Percentiles rank a stretch among this genome's conserved stretches.
These are phyloP conservation scores for Dipodascopsis tothii DNA, from an alignment of 805 yeast species.

Conservation along the genomic window DNA sequence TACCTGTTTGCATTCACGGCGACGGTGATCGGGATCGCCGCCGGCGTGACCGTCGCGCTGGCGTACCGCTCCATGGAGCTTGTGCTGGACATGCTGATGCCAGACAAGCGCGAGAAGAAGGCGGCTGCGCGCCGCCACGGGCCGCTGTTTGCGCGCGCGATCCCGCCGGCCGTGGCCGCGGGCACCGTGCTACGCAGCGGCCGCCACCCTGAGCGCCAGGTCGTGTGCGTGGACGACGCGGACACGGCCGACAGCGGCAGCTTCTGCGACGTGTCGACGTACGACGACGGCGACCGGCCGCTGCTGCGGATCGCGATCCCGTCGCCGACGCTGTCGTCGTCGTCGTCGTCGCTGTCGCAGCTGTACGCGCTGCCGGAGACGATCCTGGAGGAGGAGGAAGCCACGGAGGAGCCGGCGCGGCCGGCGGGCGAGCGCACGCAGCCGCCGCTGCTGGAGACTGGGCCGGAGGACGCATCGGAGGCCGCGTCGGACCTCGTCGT, in stretches of 20 bases:
- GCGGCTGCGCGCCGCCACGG: too few relatives aligned
- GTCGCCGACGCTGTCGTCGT: background rate
- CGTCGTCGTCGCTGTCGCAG: background rate
- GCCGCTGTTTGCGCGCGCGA: background rate
- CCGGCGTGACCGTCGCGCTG: slow-evolving; percentile 7
- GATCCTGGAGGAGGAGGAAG: background rate
- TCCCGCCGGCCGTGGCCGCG: background rate
- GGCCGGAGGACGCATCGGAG: too few relatives aligned
- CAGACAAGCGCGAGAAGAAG: background rate
- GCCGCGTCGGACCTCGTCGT: too few relatives aligned
- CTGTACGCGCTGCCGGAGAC: background rate
- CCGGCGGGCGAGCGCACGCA: too few relatives aligned
- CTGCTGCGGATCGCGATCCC: background rate
- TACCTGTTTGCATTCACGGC: slow-evolving; percentile 20
- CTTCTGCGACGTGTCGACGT: background rate
- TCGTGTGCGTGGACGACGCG: background rate
- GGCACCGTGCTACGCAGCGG: background rate
- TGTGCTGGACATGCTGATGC: background rate
- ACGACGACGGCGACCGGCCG: background rate
- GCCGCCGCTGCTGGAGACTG: too few relatives aligned
- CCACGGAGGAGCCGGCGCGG: too few relatives aligned
- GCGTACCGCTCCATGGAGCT: background rate
- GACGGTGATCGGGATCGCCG: slow-evolving; percentile 8
- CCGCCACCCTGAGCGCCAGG: background rate
- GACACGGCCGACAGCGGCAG: background rate